These are phyloP conservation scores for Euclidium syriacum DNA, from an alignment of 345 rosid genomes.

Conservation along the genomic window DNA sequence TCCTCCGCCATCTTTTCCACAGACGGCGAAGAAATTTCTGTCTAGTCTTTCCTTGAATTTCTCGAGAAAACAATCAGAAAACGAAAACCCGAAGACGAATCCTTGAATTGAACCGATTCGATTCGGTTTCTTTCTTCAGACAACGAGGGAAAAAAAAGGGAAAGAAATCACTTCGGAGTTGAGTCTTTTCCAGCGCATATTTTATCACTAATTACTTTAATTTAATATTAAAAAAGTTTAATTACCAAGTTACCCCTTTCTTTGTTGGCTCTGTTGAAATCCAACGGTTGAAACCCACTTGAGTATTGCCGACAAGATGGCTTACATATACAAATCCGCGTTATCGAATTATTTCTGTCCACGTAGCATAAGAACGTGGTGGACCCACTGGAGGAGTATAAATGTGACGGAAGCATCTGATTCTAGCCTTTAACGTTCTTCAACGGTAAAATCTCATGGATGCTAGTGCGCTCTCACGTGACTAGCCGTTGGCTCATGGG, in stretches of 20 bases:
- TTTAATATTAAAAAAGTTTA: background rate
- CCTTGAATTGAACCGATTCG: conserved; percentile 20
- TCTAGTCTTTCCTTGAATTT: background rate
- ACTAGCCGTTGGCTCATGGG: conserved; percentile 27
- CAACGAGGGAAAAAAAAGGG: background rate
- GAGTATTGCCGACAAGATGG: conserved; percentile 18
- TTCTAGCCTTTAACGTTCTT: conserved; percentile 10
- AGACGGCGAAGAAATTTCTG: conserved; percentile 24
- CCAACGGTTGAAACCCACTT: conserved; percentile 10
- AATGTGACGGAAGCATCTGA: conserved; percentile 18
- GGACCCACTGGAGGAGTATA: background rate
- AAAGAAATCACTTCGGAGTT: conserved; percentile 28
- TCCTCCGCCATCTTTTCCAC: conserved; percentile 56
- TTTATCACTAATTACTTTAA: conserved; percentile 1
- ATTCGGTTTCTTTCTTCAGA: conserved; percentile 13
- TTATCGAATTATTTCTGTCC: background rate
- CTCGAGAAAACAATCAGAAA: background rate
- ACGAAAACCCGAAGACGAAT: background rate
- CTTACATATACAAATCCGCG: background rate
- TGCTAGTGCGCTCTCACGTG: conserved; percentile 25
- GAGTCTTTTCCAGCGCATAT: conserved; percentile 19
- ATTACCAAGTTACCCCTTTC: background rate
- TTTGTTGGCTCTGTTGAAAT: conserved; percentile 10
- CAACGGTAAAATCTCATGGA: conserved; percentile 27
- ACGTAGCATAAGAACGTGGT: background rate